A percentile compares a stretch with the other conserved stretches of the same genome.
Conservation (phyloP, 2,329 filamentous ascomycete species). For the Arthrobotrys sphaeroides region DNA sequence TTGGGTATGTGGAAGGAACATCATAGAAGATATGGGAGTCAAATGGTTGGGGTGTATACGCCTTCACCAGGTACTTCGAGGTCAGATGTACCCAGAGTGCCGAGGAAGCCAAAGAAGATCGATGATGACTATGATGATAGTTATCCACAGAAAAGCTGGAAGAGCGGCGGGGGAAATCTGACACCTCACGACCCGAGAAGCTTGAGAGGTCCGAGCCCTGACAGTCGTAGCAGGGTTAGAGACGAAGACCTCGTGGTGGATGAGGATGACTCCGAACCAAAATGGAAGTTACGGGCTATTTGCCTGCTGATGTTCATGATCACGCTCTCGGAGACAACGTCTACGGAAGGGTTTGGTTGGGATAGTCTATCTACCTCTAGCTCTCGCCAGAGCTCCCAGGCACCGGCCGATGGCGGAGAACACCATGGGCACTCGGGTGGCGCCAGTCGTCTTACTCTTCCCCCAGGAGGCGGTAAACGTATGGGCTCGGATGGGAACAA, state of each 20-base stretch:
- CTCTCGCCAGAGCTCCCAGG: conserved; percentile 44
- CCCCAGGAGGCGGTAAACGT: conserved; percentile 11
- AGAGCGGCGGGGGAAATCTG: background rate
- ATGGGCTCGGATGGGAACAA: conserved; percentile 10
- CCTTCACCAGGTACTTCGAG: background rate
- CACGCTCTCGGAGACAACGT: conserved; percentile 35
- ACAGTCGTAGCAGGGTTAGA: background rate
- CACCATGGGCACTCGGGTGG: conserved; percentile 1
- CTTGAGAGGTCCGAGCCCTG: background rate
- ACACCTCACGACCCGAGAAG: background rate
- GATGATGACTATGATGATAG: background rate
- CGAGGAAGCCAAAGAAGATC: background rate
- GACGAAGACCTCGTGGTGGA: conserved; percentile 6
- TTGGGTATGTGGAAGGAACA: conserved; percentile 36
- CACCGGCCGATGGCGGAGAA: conserved; percentile 25
- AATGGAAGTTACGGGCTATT: conserved; percentile 46
- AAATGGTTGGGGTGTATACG: background rate
- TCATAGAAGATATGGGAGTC: conserved; percentile 3
- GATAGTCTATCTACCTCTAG: conserved; percentile 45
- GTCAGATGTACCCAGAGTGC: background rate
- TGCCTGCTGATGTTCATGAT: conserved; percentile 50
- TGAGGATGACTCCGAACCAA: conserved; percentile 30
- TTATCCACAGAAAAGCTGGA: background rate
- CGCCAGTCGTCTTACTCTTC: background rate
- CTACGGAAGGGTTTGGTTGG: conserved; percentile 20